Percentiles rank a stretch among this genome's conserved stretches.
These are phyloP conservation scores for Eimeria praecox DNA, from an alignment of 169 alveolate genomes.

Conservation along the genomic window DNA sequence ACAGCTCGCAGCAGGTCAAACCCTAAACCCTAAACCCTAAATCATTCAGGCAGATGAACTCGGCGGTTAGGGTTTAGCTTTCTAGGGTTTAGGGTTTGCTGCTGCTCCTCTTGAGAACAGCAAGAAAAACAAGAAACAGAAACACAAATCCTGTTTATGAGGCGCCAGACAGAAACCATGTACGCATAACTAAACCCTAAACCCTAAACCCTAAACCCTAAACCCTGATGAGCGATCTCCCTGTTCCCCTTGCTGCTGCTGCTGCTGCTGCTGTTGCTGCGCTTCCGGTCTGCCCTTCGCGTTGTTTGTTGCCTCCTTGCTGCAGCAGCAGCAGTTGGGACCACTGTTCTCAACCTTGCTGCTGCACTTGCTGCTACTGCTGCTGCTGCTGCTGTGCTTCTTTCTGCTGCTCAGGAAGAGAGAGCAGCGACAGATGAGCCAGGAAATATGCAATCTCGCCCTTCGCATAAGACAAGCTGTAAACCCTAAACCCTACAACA, in stretches of 20 bases:
- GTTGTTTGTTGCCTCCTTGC: background rate
- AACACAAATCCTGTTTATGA: background rate
- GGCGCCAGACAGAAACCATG: conserved; percentile 10
- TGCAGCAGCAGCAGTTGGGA: background rate
- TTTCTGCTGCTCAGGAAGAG: conserved; percentile 18
- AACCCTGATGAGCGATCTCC: too few relatives aligned
- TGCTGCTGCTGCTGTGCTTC: background rate
- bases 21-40: background rate
- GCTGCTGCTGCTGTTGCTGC: background rate
- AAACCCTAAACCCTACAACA: background rate
- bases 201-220: background rate
- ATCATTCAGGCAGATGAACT: too few relatives aligned
- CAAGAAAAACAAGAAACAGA: too few relatives aligned
- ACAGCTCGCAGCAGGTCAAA: background rate
- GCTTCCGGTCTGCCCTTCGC: background rate
- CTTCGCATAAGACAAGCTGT: background rate
- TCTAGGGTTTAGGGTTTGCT: conserved; percentile 45
- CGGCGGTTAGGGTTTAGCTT: background rate
- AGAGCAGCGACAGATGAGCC: background rate
- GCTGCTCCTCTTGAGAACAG: background rate
- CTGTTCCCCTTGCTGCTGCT: too few relatives aligned
- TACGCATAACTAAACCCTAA: background rate
- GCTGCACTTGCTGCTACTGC: background rate
- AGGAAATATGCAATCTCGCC: background rate
- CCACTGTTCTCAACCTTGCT: background rate